These are phyloP conservation scores for Entomortierella chlamydospora DNA, from an alignment of 192 early-diverging fungal species.

Conservation along the genomic window DNA sequence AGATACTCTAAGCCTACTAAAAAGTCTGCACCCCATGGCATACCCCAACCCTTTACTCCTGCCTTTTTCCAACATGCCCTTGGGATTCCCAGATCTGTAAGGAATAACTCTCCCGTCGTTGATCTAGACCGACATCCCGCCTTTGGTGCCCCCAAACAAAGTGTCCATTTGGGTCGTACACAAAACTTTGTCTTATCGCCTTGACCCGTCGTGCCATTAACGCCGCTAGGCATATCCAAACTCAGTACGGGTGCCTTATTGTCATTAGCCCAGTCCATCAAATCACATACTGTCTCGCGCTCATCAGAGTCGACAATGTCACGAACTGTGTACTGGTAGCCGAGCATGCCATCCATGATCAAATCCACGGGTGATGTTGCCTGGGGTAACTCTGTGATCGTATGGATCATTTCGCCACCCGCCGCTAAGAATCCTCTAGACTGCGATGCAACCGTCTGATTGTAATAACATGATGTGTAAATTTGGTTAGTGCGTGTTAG, in stretches of 20 bases:
- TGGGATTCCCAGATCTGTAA: constrained; percentile 84
- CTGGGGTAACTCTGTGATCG: constrained; percentile 67
- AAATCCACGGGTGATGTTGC: constrained; percentile 69
- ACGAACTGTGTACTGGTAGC: constrained; percentile 64
- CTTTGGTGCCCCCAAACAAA: constrained; percentile 81
- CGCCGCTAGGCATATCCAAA: constrained; percentile 79
- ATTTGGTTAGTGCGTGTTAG: not conserved
- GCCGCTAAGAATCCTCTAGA: constrained; percentile 57
- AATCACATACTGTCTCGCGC: constrained; percentile 60
- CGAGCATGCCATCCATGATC: constrained; percentile 80
- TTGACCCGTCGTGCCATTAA: constrained; percentile 60
- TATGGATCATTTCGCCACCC: constrained; percentile 57
- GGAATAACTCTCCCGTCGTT: constrained; percentile 76
- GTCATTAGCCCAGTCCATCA: constrained; percentile 80
- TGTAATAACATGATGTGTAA: no score
- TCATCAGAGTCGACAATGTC: constrained; percentile 61
- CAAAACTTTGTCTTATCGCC: constrained; percentile 57
- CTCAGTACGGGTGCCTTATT: constrained; percentile 71
- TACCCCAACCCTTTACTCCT: constrained; percentile 61
- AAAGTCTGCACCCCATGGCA: constrained; percentile 74
- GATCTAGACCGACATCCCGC: constrained; percentile 66
- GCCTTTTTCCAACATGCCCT: constrained; percentile 67
- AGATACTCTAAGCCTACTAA: constrained; percentile 66
- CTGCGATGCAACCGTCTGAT: constrained; percentile 34
- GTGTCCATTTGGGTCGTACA: constrained; percentile 80